Percentiles rank a stretch among this genome's conserved stretches.
Conservation (phyloP, 306 rosid genomes). For the Pachyrhizus erosus region DNA sequence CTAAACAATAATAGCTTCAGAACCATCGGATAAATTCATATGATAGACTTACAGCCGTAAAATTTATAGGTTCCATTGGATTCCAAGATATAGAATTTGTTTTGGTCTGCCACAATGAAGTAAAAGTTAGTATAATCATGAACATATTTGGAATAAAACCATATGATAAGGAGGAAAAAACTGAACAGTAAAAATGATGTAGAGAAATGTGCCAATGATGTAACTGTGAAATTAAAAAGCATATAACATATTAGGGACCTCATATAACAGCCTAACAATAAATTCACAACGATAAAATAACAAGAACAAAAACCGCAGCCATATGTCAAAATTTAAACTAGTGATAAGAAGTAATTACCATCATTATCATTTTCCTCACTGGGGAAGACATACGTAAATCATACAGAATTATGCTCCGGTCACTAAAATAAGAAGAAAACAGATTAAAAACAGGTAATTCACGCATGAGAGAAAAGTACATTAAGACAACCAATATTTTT, state of each 20-base stretch:
- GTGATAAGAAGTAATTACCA: conserved; percentile 56
- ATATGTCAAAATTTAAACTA: not conserved
- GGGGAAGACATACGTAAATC: conserved; percentile 83
- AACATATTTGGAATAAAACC: conserved; percentile 22
- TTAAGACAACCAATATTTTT: not conserved
- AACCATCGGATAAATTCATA: conserved; percentile 16
- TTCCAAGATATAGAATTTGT: conserved; percentile 91
- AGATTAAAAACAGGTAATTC: not conserved
- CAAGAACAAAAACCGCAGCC: conserved; percentile 12
- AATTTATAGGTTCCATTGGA: conserved; percentile 96
- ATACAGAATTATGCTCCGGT: conserved; percentile 82
- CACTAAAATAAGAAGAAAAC: conserved; percentile 58
- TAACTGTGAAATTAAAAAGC: not conserved
- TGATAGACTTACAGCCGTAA: conserved; percentile 79
- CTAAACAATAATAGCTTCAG: not conserved
- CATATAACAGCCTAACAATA: not conserved
- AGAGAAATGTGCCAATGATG: conserved; percentile 3
- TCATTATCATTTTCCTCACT: conserved; percentile 73
- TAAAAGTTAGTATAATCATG: conserved; percentile 46
- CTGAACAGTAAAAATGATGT: not conserved
- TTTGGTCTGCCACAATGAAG: conserved; percentile 71
- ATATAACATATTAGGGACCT: conserved; percentile 15
- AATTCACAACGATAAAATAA: conserved; percentile 9
- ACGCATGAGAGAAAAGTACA: not conserved
- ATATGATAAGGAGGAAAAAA: not conserved